These are phyloP conservation scores for Rhynchosporium graminicola DNA, from an alignment of 2,329 filamentous ascomycete species.

Conservation along the genomic window DNA sequence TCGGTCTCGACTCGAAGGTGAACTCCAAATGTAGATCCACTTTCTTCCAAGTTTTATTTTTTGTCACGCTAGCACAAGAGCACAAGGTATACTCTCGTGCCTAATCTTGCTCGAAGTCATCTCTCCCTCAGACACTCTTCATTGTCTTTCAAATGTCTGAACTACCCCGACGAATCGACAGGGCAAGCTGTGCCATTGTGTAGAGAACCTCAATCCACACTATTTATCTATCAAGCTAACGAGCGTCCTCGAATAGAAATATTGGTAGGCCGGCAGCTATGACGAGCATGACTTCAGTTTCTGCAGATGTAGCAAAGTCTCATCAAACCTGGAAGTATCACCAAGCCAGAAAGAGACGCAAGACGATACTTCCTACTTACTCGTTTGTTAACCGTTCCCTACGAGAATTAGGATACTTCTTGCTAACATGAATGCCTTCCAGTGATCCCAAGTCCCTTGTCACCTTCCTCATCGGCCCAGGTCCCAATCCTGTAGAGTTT, in stretches of 20 bases:
- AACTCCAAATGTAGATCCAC: too few species aligned
- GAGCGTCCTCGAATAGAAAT: background rate
- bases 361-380: background rate
- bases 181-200: too few species aligned
- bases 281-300: background rate
- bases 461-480: conserved; percentile 12
- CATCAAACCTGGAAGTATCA: background rate
- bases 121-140: too few species aligned
- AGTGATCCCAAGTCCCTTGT: conserved; percentile 10
- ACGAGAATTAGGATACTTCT: background rate
- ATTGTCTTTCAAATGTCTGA: too few species aligned
- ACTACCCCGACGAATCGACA: too few species aligned
- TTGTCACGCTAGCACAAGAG: too few species aligned
- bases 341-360: background rate
- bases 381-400: background rate
- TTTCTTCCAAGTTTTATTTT: too few species aligned
- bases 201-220: background rate
- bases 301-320: background rate
- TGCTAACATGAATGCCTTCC: background rate
- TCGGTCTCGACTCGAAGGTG: too few species aligned
- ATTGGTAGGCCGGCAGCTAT: background rate
- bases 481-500: conserved; percentile 5
- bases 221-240: background rate
- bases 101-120: too few species aligned
- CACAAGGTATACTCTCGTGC: too few species aligned